Evolutionary conservation across 2,329 filamentous ascomycete species (phyloP), one percentile per base, ranked within the genome.

Genomic region (Hymenoscyphus scutula): DNA sequence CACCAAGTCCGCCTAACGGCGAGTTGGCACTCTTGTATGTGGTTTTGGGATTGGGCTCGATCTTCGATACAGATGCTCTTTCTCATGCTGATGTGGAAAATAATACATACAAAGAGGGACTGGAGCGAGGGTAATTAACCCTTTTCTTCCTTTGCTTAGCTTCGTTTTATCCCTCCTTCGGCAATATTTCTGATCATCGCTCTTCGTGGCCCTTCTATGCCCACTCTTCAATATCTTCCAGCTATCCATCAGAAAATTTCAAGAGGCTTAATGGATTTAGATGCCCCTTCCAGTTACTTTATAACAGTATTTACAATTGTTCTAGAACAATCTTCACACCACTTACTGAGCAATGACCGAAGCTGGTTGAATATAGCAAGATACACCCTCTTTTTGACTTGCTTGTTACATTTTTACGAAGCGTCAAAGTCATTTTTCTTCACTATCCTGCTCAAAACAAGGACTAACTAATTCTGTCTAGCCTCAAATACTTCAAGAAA

Each of bases 401-500:
- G 15, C 15, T 34, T 2, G 32, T 34, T 34, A 34, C 32, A 8
- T 11, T 13, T 34, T 2, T 13, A 34, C 11, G 32, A 34, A 13
- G 32, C 32, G n/a, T n/a, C n/a, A 34, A 34, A 34, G 11, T 23
- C 23, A 17, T 19, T 11, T 19, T 17, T 3, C n/a, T 48, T 19
- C 5, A 25, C 6, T 10, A 48, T 23, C 38, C 23, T 48, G 23
- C n/a, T 48, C 7, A 23, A 25, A 4, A 19, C 32, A 34, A 34
- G 15, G n/a, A 48, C 41, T 48, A 48, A 48, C 41, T 23, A 48
- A 25, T 23, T 48, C 23, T 23, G n/a, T 48, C 55, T 71, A 92
- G 90, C 32, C 81, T 89, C 66, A 90, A 90, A 78, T 94, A 90
- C 67, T 92, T 91, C 73, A 85, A 84, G 68, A 82, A 83, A 2